These are phyloP conservation scores for Ampelocalamus luodianensis DNA, from an alignment of 176 grass and related monocot genomes.

Conservation along the genomic window DNA sequence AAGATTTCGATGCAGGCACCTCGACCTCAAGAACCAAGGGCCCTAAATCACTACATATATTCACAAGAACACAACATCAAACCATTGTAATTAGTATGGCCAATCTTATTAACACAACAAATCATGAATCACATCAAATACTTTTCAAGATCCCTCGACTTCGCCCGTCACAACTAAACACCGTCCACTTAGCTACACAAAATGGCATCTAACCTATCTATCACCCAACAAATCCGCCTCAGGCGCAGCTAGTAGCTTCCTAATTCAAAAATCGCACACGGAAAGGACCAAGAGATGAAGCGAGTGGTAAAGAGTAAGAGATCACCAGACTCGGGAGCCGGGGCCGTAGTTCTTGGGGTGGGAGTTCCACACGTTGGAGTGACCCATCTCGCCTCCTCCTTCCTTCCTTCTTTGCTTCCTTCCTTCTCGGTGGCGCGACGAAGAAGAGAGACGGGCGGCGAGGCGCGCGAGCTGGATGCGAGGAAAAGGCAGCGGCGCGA, in stretches of 20 bases:
- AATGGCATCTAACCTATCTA: not conserved
- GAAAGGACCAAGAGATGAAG: not conserved
- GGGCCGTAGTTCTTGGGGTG: conserved; percentile 82
- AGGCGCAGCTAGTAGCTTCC: not conserved
- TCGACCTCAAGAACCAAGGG: not conserved
- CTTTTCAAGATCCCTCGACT: not conserved
- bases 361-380: conserved; percentile 74
- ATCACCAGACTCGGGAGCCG: conserved; percentile 65
- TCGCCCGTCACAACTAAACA: too few relatives aligned
- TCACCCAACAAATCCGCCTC: not conserved
- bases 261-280: not conserved
- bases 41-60: not conserved
- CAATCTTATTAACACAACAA: not conserved
- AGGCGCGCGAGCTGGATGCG: not conserved
- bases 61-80: not conserved
- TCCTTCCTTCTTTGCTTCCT: not conserved
- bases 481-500: conserved; percentile 20
- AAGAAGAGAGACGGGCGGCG: not conserved
- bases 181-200: not conserved
- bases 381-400: conserved; percentile 52
- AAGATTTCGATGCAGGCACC: not conserved
- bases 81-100: not conserved
- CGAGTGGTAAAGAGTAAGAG: not conserved
- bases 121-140: not conserved
- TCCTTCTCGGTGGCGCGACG: conserved; percentile 10